Conservation (phyloP, 352 stramenopile species). For the Heterotrichella gracilis region DNA sequence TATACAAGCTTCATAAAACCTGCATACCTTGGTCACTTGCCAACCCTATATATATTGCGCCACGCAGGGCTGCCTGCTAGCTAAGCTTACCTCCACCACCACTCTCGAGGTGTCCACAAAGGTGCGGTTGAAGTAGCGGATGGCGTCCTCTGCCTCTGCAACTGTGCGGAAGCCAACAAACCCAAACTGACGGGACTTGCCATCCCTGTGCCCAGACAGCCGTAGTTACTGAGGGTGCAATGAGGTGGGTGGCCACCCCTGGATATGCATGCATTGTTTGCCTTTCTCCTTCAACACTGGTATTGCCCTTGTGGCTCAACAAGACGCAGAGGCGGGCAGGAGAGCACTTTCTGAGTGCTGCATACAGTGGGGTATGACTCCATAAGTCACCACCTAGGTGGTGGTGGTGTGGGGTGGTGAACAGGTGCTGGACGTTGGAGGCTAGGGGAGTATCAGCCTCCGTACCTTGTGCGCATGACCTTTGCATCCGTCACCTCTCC, state of each 20-base stretch:
- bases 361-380: too few species aligned
- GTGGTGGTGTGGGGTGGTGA: too few species aligned
- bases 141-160: slow-evolving; percentile 23
- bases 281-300: too few species aligned
- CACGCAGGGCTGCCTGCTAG: slow-evolving; percentile 20
- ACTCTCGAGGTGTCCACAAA: slow-evolving; percentile 53
- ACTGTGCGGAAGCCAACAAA: slow-evolving; percentile 36
- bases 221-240: too few species aligned
- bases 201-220: slow-evolving; percentile 17
- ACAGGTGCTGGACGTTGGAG: too few species aligned
- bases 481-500: slow-evolving; percentile 23
- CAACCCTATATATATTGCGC: background rate
- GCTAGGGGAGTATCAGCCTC: too few species aligned
- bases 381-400: too few species aligned
- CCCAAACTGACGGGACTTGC: slow-evolving; percentile 25
- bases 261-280: too few species aligned
- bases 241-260: too few species aligned
- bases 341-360: too few species aligned
- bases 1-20: slow-evolving; percentile 30
- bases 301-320: too few species aligned
- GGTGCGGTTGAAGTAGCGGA: slow-evolving; percentile 32
- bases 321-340: too few species aligned
- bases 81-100: slow-evolving; percentile 37
- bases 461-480: slow-evolving; percentile 22
- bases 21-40: slow-evolving; percentile 18